phyloP scores from a whole-genome alignment of 306 rosid species.

The Benincasa hispida region DNA sequence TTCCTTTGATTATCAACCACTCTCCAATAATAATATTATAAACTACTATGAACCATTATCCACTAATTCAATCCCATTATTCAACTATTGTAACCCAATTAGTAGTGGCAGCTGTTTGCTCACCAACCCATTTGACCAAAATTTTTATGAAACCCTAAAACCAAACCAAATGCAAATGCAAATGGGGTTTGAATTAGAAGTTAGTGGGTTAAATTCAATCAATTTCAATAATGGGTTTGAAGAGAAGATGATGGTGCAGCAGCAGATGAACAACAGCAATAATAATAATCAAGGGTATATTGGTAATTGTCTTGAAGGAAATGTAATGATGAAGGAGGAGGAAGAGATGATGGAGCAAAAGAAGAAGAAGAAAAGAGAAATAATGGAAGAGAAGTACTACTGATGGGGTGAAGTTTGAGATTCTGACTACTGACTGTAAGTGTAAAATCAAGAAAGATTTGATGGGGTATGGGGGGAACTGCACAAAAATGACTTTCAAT shows the following conservation, averaged over 20 bases:
- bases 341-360: not conserved
- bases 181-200: not conserved
- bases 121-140: slow-evolving; percentile 8
- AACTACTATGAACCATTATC: not conserved
- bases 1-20: slow-evolving; percentile 9
- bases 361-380: slow-evolving; percentile 18
- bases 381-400: slow-evolving; percentile 22
- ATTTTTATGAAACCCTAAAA: slow-evolving; percentile 17
- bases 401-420: slow-evolving; percentile 1
- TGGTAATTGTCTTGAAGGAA: too few relatives aligned
- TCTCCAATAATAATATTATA: not conserved
- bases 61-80: slow-evolving; percentile 1
- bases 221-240: not conserved
- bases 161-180: not conserved
- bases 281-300: too few relatives aligned
- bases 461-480: slow-evolving; percentile 49
- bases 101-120: not conserved
- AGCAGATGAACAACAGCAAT: too few relatives aligned
- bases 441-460: slow-evolving; percentile 54
- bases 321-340: too few relatives aligned
- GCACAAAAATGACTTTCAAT: not conserved
- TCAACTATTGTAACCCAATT: not conserved
- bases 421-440: slow-evolving; percentile 30
- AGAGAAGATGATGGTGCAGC: slow-evolving; percentile 3
- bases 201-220: not conserved